Base-by-base conservation (phyloP, 305 asterid species). In the Ajuga reptans region DNA sequence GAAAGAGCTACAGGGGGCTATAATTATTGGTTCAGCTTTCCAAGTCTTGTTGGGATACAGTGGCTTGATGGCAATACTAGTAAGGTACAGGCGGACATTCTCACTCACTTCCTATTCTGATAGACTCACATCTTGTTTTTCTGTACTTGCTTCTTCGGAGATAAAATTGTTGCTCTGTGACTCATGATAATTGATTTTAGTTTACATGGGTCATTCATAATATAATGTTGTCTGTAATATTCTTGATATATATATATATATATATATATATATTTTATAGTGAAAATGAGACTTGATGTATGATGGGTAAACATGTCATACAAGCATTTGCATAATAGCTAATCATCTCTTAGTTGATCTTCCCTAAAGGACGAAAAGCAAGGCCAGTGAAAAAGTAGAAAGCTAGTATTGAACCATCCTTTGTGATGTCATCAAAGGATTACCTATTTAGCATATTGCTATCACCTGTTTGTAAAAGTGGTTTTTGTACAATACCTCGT, bases 1-100 rank as follows among this genome's bases (percentile, higher is more conserved):
- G 99, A 91, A 86, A 79, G 95, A 87, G 85, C 86, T 93, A 71
- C 96, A 93, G 73, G 99, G 99, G 69, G 97, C 99, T 73, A 80
- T 93, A 60, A 93, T 91, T 49, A 84, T 91, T 77, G 92, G 95
- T 78, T 89, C 97, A 41, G 88, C 96, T 75, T 93, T 91, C 84
- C 99, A 91, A 80, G 86, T 87, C 50, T 54, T 93, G 67, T 77
- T 93, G 74, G 99, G 99, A 42, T 93, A 91, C 90, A 94, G 96
- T 71, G 99, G 99, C 49, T 77, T 91, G 76, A 87, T 94, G 97
- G 47, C 82, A 55, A 71, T 94, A 79, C 31, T 94, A 54, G 71
- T 89, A 74, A 89, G 89, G 99, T 91, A 80, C 63, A 69, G 18
- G 54, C 11, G 8, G 45, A 9, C 1, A 0, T 9, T 39, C 9